A percentile compares a stretch with the other conserved stretches of the same genome.
phyloP scores from a whole-genome alignment of 805 yeast species.

The Yarrowia sp. region DNA sequence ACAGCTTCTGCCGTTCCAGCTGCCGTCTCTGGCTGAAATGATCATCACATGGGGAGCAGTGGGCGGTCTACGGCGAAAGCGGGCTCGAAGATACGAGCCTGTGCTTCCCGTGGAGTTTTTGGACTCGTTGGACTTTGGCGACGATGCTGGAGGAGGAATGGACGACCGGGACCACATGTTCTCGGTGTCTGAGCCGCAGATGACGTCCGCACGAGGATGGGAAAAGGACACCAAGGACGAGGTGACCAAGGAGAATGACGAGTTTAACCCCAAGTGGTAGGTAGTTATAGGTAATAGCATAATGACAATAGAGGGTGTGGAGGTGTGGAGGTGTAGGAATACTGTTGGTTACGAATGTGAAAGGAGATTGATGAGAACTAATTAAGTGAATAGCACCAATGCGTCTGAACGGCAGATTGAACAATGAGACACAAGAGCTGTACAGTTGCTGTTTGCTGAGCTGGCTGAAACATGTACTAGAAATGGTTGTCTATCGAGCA shows the following conservation, averaged over 20 bases:
- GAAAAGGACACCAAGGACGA: constrained; percentile 25
- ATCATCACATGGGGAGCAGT: constrained; percentile 76
- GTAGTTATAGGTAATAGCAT: background rate
- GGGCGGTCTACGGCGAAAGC: constrained; percentile 63
- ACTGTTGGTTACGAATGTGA: too few relatives aligned
- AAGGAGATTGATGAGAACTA: too few relatives aligned
- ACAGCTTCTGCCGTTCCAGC: constrained; percentile 56
- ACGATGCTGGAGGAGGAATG: background rate
- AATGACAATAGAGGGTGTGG: background rate
- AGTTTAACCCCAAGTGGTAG: constrained; percentile 37
- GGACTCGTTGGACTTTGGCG: constrained; percentile 52
- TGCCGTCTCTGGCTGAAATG: constrained; percentile 79
- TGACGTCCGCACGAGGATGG: constrained; percentile 25
- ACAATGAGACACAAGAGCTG: too few relatives aligned
- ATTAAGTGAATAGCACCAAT: too few relatives aligned
- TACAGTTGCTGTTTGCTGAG: too few relatives aligned
- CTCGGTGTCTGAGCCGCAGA: constrained; percentile 18
- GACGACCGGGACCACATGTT: constrained; percentile 7
- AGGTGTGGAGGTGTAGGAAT: too few relatives aligned
- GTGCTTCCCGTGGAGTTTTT: constrained; percentile 69
- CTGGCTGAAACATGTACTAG: too few relatives aligned
- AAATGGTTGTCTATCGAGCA: too few relatives aligned
- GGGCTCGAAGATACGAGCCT: constrained; percentile 71
- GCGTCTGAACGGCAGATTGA: too few relatives aligned
- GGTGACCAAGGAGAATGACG: constrained; percentile 33